Evolutionary conservation across 345 rosid species (phyloP), one percentile per base, ranked within the genome.

Genomic region (Camelina sativa): DNA sequence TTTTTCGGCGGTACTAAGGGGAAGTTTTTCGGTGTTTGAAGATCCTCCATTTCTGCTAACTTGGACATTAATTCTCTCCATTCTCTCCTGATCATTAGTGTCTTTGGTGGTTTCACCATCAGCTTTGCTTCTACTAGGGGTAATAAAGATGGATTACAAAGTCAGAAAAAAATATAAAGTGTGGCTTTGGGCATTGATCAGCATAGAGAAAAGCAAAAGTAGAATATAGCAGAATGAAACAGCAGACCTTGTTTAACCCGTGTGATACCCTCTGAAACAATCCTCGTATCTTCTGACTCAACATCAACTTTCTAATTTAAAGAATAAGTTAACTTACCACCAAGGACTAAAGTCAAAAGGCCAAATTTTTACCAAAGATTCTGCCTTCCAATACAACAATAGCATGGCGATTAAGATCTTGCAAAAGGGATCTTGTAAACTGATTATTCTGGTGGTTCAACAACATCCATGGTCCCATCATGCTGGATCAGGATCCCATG

Each of bases 341-440:
- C 20, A 34, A 11, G n/a, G 43, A 71, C 54, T 55, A 32, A 35
- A 30, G 25, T 57, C 20, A 17, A 44, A 40, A 44, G 65, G 67
- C 53, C 51, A 28, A 54, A 47, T 28, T 28, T 74, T 70, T 74
- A 87, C 97, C 96, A 72, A 90, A 74, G 80, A 79, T 51, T 79
- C 89, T 80, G 82, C 98, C 98, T 76, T 90, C 93, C 75, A 91
- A 93, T 80, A 94, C 95, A 74, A 91, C 93, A 65, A 91, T 93
- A 63, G 93, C 91, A 83, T 94, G 98, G 52, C 96, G 85, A 62
- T 89, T 89, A 74, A 94, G 86, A 55, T 89, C 97, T 65, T 87
- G 96, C 63, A 86, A 82, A 75, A 94, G 79, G 62, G 96, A 87
- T 76, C 97, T 86, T 69, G 19, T 81, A 76, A 84, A 84, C 11